Evolutionary conservation across 1,284 basidiomycete species (phyloP), one percentile per base, ranked within the genome.

Genomic region (Pterulicium gracile): DNA sequence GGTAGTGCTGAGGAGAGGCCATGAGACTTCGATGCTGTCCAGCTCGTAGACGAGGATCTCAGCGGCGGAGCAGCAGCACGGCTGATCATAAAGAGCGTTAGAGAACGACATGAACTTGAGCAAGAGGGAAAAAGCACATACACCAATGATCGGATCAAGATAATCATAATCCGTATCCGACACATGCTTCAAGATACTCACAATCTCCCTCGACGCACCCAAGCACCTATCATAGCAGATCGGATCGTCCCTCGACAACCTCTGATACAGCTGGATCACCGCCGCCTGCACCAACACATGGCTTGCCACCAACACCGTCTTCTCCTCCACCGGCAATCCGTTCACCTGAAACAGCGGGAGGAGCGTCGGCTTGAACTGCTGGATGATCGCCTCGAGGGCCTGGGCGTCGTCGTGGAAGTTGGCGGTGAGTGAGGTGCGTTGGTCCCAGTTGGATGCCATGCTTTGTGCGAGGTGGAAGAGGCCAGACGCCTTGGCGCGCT

Each of bases 401-500:
- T 73, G 69, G 52, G 80, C 73, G 49, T 79, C 77, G 45, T 80
- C 76, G 47, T 67, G 67, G 53, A 77, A 43, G 23, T 43, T 43
- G 20, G 20, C 7, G 47, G 49, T 55, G 46, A 53, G 54, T 48
- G 44, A 43, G 49, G 45, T 19, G 47, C 55, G 32, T 47, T 32
- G 60, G 57, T 71, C 73, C 77, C 80, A 82, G 53, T 65, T 72
- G 20, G 69, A 68, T 17, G 79, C 69, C 21, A 86, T 59, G 46
- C 69, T 65, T 51, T 78, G 72, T 24, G 83, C 81, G 39, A 73
- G 75, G 48, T 83, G 72, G 55, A 81, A 81, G 18, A 88, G 67
- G 13, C 81, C 73, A n/a, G 84, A 78, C 7, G 81, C 81, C 61
- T 88, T 88, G 42, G 73, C 79, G 52, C 81, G 77, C 49, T 84